Conservation (phyloP, 176 grass and related monocot genomes). For the Carex parvula region DNA sequence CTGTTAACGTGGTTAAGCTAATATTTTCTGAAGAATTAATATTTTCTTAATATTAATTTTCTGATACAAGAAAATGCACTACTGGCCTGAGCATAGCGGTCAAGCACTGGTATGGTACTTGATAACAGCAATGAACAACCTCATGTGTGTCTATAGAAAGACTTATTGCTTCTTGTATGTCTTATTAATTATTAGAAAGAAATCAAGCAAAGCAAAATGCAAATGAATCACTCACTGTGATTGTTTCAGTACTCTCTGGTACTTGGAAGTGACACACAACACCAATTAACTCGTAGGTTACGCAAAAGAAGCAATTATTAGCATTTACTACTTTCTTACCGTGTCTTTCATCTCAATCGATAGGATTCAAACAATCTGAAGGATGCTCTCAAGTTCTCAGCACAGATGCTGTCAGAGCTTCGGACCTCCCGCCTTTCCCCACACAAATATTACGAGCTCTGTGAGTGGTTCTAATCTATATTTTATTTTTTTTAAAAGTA, state of each 20-base stretch:
- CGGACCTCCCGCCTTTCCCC: constrained; percentile 90
- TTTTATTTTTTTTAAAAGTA: not conserved
- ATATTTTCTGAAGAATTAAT: not conserved
- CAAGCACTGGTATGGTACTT: not conserved
- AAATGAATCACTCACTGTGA: not conserved
- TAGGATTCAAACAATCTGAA: constrained; percentile 96
- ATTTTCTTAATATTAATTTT: not conserved
- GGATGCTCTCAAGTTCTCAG: constrained; percentile 96
- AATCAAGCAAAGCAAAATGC: constrained; percentile 1
- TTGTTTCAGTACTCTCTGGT: not conserved
- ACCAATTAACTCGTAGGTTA: not conserved
- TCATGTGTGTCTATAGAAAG: not conserved
- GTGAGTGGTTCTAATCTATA: constrained; percentile 39
- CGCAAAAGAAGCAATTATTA: not conserved
- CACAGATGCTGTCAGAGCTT: constrained; percentile 98
- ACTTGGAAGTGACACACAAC: not conserved
- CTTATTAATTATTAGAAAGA: not conserved
- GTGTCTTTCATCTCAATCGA: constrained; percentile 27
- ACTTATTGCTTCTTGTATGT: not conserved
- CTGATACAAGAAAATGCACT: not conserved
- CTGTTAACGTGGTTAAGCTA: not conserved
- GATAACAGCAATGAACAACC: not conserved
- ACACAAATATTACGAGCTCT: constrained; percentile 97
- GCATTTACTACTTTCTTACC: not conserved
- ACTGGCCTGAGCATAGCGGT: not conserved